phyloP scores from a whole-genome alignment of 2,329 filamentous ascomycete genomes.

The Pseudophaeomoniella oleicola region DNA sequence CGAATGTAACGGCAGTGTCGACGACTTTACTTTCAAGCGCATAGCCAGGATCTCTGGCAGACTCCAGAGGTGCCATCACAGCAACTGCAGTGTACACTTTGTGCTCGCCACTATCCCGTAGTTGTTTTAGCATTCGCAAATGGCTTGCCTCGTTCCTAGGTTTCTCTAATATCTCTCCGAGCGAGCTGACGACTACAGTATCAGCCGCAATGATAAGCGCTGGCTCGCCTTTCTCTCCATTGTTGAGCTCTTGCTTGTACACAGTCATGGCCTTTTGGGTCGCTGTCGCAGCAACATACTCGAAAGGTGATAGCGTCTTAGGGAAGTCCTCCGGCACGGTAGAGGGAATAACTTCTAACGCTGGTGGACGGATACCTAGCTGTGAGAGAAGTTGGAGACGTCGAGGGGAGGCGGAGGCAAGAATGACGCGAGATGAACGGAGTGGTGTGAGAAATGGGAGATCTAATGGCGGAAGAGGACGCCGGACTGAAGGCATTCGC shows the following conservation, averaged over 20 bases:
- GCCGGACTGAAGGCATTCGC: not conserved
- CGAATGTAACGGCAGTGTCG: constrained; percentile 85
- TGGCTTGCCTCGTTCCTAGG: constrained; percentile 71
- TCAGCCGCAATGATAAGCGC: constrained; percentile 80
- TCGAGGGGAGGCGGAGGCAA: constrained; percentile 80
- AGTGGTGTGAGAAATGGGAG: constrained; percentile 68
- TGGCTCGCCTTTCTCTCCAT: constrained; percentile 49
- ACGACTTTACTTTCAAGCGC: constrained; percentile 67
- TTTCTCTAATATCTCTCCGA: constrained; percentile 79
- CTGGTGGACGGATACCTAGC: constrained; percentile 52
- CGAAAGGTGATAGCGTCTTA: constrained; percentile 65
- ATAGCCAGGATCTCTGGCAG: constrained; percentile 74
- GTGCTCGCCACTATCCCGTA: constrained; percentile 65
- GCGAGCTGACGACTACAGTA: constrained; percentile 67
- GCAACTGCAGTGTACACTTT: constrained; percentile 77
- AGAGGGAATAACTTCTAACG: constrained; percentile 74
- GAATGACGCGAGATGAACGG: constrained; percentile 65
- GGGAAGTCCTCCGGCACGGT: constrained; percentile 72
- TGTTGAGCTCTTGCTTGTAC: constrained; percentile 44
- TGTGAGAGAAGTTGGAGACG: constrained; percentile 64
- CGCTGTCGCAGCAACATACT: constrained; percentile 84
- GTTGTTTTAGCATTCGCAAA: constrained; percentile 63
- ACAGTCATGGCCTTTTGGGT: constrained; percentile 70
- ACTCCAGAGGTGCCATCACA: constrained; percentile 67
- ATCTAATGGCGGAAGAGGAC: constrained; percentile 44